Evolutionary conservation across 2,329 filamentous ascomycete species (phyloP), one percentile per base, ranked within the genome.

Genomic region (Xylaria sp.): DNA sequence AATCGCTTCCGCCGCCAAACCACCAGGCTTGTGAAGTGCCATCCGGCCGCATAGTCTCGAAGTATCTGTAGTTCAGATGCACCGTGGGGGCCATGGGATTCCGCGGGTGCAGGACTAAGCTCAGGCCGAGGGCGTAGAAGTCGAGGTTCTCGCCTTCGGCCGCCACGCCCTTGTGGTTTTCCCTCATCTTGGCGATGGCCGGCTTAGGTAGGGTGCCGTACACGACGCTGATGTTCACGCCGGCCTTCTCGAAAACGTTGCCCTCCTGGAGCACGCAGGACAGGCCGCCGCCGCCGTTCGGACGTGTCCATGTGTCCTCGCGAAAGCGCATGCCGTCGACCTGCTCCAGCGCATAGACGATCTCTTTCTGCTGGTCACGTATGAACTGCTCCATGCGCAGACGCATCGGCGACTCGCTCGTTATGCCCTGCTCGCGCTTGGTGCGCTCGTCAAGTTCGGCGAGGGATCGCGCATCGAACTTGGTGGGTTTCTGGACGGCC

Each of bases 81-180:
- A 99, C 96, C 0, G 96, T 99, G 0, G 96, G 96, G 7, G 95
- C 95, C 91, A 97, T 97, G 57, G 96, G 96, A 81, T 99, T 99
- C 75, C 89, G 87, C 1, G 96, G 96, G 80, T 99, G 96, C 61
- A 98, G 85, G 31, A 99, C 95, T 80, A 99, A 87, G 77, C 94
- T 97, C 62, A 99, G 85, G 5, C 96, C 96, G 1, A 95, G 92
- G 23, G 95, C 96, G 80, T 98, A 99, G 87, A 98, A 99, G 76
- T 94, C 93, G 69, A 99, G 85, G 59, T 97, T 89, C 71, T 90
- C 87, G 38, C 74, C 79, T 17, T 90, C 87, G 44, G 91, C 85
- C 66, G 89, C 92, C 62, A 99, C 88, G 54, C 92, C 95, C 83
- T 97, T 97, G 86, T 98, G 96, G 81, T 98, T 94, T 66, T 90